phyloP scores from a whole-genome alignment of 331 rosid species.

The Malus hybrid region DNA sequence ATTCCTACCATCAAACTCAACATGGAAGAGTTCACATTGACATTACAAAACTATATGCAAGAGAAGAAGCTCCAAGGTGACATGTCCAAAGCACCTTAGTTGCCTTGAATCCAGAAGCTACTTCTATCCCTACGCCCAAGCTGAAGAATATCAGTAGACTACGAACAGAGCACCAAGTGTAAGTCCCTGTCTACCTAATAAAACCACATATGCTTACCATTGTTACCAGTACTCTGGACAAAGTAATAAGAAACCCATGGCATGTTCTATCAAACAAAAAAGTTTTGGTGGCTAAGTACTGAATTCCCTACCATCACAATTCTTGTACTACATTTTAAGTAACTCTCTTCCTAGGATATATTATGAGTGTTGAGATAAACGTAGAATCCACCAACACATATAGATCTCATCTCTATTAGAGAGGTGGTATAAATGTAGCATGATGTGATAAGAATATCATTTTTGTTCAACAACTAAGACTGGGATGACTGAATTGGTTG shows the following conservation, averaged over 20 bases:
- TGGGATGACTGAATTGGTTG: too few species aligned
- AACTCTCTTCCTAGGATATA: background rate
- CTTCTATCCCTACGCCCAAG: conserved; percentile 59
- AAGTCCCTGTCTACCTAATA: conserved; percentile 23
- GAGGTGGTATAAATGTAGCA: too few species aligned
- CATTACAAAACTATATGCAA: conserved; percentile 39
- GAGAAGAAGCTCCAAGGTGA: conserved; percentile 41
- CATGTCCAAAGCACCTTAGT: conserved; percentile 77
- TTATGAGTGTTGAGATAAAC: background rate
- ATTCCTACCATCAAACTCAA: conserved; percentile 39
- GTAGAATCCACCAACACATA: too few species aligned
- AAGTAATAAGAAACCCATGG: background rate
- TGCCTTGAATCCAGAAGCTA: conserved; percentile 48
- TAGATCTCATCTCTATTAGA: too few species aligned
- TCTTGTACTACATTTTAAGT: background rate
- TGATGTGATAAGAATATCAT: too few species aligned
- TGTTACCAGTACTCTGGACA: background rate
- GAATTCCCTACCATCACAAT: background rate
- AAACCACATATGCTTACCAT: background rate
- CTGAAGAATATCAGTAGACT: conserved; percentile 78
- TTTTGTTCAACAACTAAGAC: too few species aligned
- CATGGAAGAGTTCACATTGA: conserved; percentile 26
- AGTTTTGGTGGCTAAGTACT: too few species aligned
- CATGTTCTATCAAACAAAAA: background rate
- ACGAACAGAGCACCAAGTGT: conserved; percentile 96